Evolutionary conservation across 2,329 filamentous ascomycete genomes (phyloP).

Genomic region (Neocucurbitaria cava): DNA sequence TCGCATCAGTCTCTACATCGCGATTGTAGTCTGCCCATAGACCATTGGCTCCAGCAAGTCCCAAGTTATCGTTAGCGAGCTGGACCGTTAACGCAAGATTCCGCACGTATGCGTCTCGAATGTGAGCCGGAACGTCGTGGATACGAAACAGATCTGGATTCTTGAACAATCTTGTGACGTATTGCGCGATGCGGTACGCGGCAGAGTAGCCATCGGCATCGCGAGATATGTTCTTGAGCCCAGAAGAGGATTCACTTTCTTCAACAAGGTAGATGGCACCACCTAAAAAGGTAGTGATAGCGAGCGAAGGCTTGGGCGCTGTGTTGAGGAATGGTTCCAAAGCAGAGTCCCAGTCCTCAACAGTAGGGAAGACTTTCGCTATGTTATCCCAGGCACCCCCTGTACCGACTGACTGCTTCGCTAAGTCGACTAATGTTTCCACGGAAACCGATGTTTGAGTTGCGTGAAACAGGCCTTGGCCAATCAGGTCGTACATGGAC

Average conservation of each 20-base stretch:
- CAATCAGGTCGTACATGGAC: slow-evolving; percentile 60
- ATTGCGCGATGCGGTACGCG: slow-evolving; percentile 77
- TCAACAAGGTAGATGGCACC: slow-evolving; percentile 72
- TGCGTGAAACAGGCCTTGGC: slow-evolving; percentile 58
- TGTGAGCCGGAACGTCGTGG: slow-evolving; percentile 38
- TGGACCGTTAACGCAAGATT: slow-evolving; percentile 63
- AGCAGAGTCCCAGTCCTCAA: slow-evolving; percentile 69
- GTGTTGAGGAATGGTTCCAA: slow-evolving; percentile 63
- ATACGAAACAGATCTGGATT: slow-evolving; percentile 46
- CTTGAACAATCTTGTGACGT: slow-evolving; percentile 66
- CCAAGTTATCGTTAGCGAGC: slow-evolving; percentile 66
- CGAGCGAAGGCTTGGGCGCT: slow-evolving; percentile 67
- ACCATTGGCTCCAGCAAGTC: slow-evolving; percentile 61
- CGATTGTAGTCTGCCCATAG: slow-evolving; percentile 58
- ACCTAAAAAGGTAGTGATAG: slow-evolving; percentile 75
- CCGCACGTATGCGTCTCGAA: slow-evolving; percentile 48
- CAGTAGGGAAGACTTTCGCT: slow-evolving; percentile 67
- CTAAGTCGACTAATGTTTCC: slow-evolving; percentile 63
- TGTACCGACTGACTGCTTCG: slow-evolving; percentile 55
- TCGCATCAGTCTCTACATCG: slow-evolving; percentile 60
- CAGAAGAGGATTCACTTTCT: slow-evolving; percentile 24
- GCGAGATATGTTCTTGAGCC: slow-evolving; percentile 52
- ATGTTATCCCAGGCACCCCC: slow-evolving; percentile 35
- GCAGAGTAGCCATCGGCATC: slow-evolving; percentile 76
- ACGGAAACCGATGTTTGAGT: slow-evolving; percentile 55